These are phyloP conservation scores for Calycina marina DNA, from an alignment of 2,329 filamentous ascomycete species.

Conservation along the genomic window DNA sequence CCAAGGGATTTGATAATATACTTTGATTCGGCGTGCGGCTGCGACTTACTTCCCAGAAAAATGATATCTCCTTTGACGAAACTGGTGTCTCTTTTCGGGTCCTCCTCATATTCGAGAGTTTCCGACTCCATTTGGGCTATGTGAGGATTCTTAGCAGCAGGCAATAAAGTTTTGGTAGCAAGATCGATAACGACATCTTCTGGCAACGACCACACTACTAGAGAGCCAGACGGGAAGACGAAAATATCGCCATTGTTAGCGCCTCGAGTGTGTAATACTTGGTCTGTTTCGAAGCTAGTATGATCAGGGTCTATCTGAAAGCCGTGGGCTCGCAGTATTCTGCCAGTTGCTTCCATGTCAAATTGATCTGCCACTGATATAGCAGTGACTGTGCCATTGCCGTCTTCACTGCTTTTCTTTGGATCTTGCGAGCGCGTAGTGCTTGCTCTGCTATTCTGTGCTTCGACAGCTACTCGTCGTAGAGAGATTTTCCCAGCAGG, in stretches of 20 bases:
- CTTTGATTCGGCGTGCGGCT: slow-evolving; percentile 28
- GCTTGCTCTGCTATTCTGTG: slow-evolving; percentile 45
- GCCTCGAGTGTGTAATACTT: slow-evolving; percentile 47
- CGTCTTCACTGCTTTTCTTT: slow-evolving; percentile 24
- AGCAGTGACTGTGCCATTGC: slow-evolving; percentile 34
- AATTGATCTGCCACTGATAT: slow-evolving; percentile 50
- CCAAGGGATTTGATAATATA: slow-evolving; percentile 7
- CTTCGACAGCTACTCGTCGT: slow-evolving; percentile 73
- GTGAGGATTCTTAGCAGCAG: slow-evolving; percentile 64
- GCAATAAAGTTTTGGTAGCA: slow-evolving; percentile 56
- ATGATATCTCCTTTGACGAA: slow-evolving; percentile 79
- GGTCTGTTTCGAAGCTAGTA: slow-evolving; percentile 43
- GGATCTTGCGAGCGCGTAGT: slow-evolving; percentile 10
- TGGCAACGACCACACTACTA: slow-evolving; percentile 83
- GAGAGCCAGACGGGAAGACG: slow-evolving; percentile 85
- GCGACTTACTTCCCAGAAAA: slow-evolving; percentile 62
- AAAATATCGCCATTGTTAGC: slow-evolving; percentile 72
- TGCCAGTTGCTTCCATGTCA: slow-evolving; percentile 44
- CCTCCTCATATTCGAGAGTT: slow-evolving; percentile 75
- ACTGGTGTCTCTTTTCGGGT: slow-evolving; percentile 57
- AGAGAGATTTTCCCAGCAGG: slow-evolving; percentile 57
- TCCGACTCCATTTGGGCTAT: slow-evolving; percentile 65
- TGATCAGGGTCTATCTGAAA: slow-evolving; percentile 47
- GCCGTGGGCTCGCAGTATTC: slow-evolving; percentile 41
- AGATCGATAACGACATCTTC: slow-evolving; percentile 56